Evolutionary conservation across 2,329 filamentous ascomycete genomes (phyloP).

Genomic region (Hirsutella minnesotensis): DNA sequence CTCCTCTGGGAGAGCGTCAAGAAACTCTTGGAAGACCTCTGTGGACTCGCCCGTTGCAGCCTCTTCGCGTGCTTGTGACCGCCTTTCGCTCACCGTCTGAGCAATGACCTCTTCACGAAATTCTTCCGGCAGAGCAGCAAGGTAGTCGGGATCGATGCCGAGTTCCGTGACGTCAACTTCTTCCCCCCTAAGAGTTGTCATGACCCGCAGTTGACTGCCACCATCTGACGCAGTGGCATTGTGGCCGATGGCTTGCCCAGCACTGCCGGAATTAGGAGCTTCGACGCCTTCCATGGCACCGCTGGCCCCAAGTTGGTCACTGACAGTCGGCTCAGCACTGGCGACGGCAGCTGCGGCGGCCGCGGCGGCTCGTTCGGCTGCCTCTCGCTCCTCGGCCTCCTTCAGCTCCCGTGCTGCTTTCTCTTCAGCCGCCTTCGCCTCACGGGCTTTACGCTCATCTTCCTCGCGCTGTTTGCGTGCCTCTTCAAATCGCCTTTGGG

Average conservation of each 20-base stretch:
- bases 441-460: constrained; percentile 52
- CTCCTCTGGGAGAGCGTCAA: constrained; percentile 83
- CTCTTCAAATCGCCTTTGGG: constrained; percentile 38
- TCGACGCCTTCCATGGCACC: constrained; percentile 72
- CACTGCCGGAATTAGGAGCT: constrained; percentile 25
- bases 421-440: constrained; percentile 63
- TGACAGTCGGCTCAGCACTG: too few species aligned
- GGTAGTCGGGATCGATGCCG: constrained; percentile 87
- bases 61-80: constrained; percentile 61
- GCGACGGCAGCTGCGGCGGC: constrained; percentile 34
- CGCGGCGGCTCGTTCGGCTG: constrained; percentile 42
- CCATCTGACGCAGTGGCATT: constrained; percentile 1
- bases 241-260: constrained; percentile 17
- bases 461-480: constrained; percentile 51
- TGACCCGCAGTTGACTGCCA: constrained; percentile 42
- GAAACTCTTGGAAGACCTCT: constrained; percentile 84
- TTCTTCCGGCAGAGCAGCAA: constrained; percentile 95
- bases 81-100: constrained; percentile 72
- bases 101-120: constrained; percentile 93
- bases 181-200: constrained; percentile 74
- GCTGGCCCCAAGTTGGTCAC: constrained; percentile 9
- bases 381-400: constrained; percentile 59
- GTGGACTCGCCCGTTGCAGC: constrained; percentile 61
- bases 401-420: constrained; percentile 53
- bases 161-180: constrained; percentile 89